Evolutionary conservation across 495 filamentous ascomycete species (phyloP), one percentile per base, ranked within the genome.

Genomic region (Hypoxylon perforatum): DNA sequence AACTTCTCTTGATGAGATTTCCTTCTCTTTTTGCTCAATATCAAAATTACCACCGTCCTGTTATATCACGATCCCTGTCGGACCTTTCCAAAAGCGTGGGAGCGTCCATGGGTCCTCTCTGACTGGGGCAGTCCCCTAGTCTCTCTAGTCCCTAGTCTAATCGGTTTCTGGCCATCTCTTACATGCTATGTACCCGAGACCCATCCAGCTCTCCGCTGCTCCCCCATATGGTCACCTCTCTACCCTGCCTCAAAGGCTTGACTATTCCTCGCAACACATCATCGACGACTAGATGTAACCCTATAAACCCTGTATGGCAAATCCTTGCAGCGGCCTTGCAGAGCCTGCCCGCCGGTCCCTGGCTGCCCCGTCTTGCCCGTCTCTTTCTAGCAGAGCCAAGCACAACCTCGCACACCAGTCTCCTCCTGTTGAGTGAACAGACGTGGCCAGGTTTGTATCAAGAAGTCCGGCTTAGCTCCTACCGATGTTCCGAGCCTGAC

Each of bases 391-490:
- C 75, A 72, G 30, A 76, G 76, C 80, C 79, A 77, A 77, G 78
- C 67, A 75, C 62, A 63, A 65, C 71, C 72, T 80, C 78, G 74
- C 76, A 79, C 80, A 79, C 79, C 77, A 75, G 47, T 48, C 72
- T 67, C 74, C 73, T 74, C 74, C 73, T 64, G 60, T 69, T 63
- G 72, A 73, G 69, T 77, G 71, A 75, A 79, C 72, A 80, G 75
- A 82, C 73, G 74, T 75, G 76, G 76, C 75, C 77, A 77, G 73
- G 78, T 74, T 77, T 81, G 79, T 79, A 78, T 77, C 80, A 81
- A 77, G 76, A 72, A 77, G 77, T 75, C 79, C 80, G 80, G 80
- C 78, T 79, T 78, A 79, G 76, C 75, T 80, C 79, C 77, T 83
- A 81, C 81, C 78, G 78, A 76, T 72, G 80, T 79, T 77, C 81